A percentile compares a stretch with the other conserved stretches of the same genome.
Conservation (phyloP, 139 green algal genomes). For the Raphidocelis subcapitata region DNA sequence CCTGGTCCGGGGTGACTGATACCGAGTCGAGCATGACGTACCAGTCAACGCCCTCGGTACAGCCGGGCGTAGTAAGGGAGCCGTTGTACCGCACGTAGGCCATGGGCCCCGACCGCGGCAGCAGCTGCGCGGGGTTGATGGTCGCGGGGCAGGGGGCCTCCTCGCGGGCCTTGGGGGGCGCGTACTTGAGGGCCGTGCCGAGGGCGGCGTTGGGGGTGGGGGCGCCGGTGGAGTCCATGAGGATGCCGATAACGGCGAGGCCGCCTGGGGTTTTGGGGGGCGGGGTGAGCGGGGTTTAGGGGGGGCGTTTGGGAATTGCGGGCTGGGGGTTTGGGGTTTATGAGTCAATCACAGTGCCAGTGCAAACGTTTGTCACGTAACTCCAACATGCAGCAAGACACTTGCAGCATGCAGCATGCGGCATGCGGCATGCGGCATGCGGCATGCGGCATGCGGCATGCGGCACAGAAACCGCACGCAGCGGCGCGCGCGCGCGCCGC, state of each 20-base stretch:
- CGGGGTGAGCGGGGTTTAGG: neutral
- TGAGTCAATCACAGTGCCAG: neutral
- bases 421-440: no score
- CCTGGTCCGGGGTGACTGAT: slow-evolving; percentile 48
- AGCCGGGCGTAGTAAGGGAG: slow-evolving; percentile 86
- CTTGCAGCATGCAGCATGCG: neutral
- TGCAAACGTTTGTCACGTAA: neutral
- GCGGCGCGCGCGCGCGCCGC: neutral
- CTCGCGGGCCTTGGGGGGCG: slow-evolving; percentile 22
- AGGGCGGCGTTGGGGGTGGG: slow-evolving; percentile 42
- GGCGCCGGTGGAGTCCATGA: slow-evolving; percentile 38
- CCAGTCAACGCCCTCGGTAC: slow-evolving; percentile 81
- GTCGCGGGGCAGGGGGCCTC: slow-evolving; percentile 12
- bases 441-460: neutral
- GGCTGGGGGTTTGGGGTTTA: neutral
- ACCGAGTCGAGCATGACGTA: slow-evolving; percentile 65
- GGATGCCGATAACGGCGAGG: slow-evolving; percentile 51
- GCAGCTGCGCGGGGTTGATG: slow-evolving; percentile 52
- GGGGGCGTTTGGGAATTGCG: neutral
- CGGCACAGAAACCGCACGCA: neutral
- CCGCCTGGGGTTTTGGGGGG: slow-evolving; percentile 41
- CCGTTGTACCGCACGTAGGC: slow-evolving; percentile 74
- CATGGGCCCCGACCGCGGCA: slow-evolving; percentile 32
- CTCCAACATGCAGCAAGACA: neutral
- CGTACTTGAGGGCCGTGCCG: slow-evolving; percentile 34